These are phyloP conservation scores for Penicillium sclerotiorum DNA, from an alignment of 2,329 filamentous ascomycete genomes.

Conservation along the genomic window DNA sequence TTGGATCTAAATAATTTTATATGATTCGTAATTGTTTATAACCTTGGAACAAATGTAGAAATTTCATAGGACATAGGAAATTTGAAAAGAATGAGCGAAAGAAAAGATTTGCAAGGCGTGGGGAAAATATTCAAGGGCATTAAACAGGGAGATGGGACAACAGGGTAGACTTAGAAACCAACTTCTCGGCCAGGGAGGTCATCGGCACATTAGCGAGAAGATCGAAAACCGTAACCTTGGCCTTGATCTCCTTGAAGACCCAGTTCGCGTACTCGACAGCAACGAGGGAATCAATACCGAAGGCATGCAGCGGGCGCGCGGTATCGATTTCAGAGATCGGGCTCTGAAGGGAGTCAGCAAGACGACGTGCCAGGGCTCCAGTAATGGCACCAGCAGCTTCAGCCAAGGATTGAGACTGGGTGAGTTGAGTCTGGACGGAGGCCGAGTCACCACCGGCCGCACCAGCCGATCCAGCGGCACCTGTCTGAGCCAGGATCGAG, in stretches of 20 bases:
- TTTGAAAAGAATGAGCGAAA: too few relatives aligned
- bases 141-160: too few relatives aligned
- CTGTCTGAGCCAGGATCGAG: not conserved
- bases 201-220: not conserved
- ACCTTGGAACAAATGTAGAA: too few relatives aligned
- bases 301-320: not conserved
- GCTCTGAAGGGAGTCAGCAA: not conserved
- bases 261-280: not conserved
- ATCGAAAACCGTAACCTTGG: not conserved
- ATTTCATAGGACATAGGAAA: too few relatives aligned
- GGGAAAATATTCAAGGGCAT: too few relatives aligned
- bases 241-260: not conserved
- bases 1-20: too few relatives aligned
- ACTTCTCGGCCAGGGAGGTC: not conserved
- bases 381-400: not conserved
- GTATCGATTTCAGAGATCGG: not conserved
- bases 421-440: not conserved
- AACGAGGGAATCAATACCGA: not conserved
- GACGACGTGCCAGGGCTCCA: not conserved
- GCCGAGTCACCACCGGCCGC: not conserved
- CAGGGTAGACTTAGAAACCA: not conserved
- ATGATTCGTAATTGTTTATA: too few relatives aligned
- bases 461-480: not conserved
- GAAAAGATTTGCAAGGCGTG: too few relatives aligned
- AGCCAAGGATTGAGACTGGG: not conserved